Evolutionary conservation across 768 basidiomycete genomes (phyloP), one percentile per base, ranked within the genome.

Genomic region (Collybia mongolica): DNA sequence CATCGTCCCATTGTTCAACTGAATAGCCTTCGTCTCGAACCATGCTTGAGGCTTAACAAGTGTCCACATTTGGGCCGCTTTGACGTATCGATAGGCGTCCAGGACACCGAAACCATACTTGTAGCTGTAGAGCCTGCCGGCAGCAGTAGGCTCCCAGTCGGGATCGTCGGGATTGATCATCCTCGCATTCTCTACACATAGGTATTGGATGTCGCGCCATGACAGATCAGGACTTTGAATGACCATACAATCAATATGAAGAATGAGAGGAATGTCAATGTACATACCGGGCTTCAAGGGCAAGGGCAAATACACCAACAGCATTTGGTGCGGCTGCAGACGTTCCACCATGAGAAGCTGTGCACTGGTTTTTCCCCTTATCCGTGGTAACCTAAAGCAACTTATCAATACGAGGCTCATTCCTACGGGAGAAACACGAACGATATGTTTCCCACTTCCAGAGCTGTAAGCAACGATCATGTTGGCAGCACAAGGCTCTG

Each of bases 301-400:
- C 93, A 9, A 99, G 80, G 18, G 94, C 90, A 62, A 96, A 87
- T 35, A 98, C 90, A 22, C 93, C 97, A 12, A 86, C 94, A 20
- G 93, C 97, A 56, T 98, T 91, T 6, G 97, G 97, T 6, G 97
- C 97, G 4, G 97, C 97, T 19, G 97, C 97, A 14, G 96, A 98
- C 1, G 97, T 99, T 14, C 97, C 97, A 19, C 97, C 97, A 61
- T 99, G 97, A 0, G 72, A 78, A 36, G 73, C 76, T 1, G 94
- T 80, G 66, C 97, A 99, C 44, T 80, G 74, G 55, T 88, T 81
- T 64, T 88, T 79, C 7, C 95, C 95, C 40, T 88, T 86, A 63
- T 98, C 97, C 12, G 95, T 98, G 5, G 97, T 99, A 39, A 92
- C 87, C 95, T 98, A 61, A 15, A 22, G 42, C 48, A 12, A 43